Evolutionary conservation across 345 rosid species (phyloP), one percentile per base, ranked within the genome.

Genomic region (Citrus mangshanensis): DNA sequence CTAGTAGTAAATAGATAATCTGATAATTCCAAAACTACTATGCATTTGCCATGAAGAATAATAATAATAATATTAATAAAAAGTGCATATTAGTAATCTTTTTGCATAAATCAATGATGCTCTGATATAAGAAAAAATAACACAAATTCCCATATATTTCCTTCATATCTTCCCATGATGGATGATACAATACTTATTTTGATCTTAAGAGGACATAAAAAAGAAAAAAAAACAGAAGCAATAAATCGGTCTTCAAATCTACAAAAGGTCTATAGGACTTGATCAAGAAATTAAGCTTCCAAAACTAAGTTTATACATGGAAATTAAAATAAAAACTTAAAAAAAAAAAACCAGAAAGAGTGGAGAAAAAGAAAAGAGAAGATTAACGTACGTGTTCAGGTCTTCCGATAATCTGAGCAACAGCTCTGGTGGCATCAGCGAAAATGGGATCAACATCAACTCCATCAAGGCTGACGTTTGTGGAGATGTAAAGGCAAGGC

Each of bases 401-500:
- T 78, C 83, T 93, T 80, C 98, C 97, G 77, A 91, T 88, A 84
- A 95, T 81, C 77, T 88, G 81, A 21, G 98, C 87, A 61, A 91
- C 87, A 55, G 91, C 82, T 80, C 87, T 88, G 38, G 96, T 83
- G 32, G 96, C 93, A 60, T 89, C 95, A 0, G 94, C 80, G 79
- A 90, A 90, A 81, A 93, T 78, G 73, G 95, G 94, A 79, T 86
- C 88, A 58, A 89, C 80, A 81, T 91, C 94, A 42, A 89, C 87
- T 46, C 91, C 97, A 25, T 89, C 97, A 18, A 93, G 89, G 86
- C 75, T 83, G 5, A 91, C 89, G 85, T 91, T 93, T 70, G 97
- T 93, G 12, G 97, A 87, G 84, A 93, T 77, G 87, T 89, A 89
- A 25, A 91, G 86, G 87, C 95, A 91, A 84, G 95, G 94, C 97